Percentiles rank a stretch among this genome's conserved stretches.
These are phyloP conservation scores for Pneumocystis sp. DNA, from an alignment of 1,139 yeast species.

Conservation along the genomic window DNA sequence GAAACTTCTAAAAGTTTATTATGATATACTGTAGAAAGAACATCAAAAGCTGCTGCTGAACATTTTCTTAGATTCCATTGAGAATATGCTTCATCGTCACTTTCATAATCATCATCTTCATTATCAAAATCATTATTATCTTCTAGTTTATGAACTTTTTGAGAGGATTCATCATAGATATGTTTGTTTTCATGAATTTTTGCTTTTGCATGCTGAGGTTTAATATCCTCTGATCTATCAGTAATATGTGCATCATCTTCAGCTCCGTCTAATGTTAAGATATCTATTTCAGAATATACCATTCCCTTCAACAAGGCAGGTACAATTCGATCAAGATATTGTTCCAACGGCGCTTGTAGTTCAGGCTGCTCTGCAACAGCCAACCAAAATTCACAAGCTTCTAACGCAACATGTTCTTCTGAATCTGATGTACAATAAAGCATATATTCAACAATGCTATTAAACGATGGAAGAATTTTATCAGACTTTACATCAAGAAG, in stretches of 20 bases:
- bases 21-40: conserved; percentile 56
- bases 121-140: conserved; percentile 35
- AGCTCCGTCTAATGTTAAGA: conserved; percentile 46
- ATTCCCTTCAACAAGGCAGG: conserved; percentile 67
- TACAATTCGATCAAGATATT: conserved; percentile 45
- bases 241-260: conserved; percentile 64
- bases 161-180: conserved; percentile 17
- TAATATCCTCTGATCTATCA: conserved; percentile 76
- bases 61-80: conserved; percentile 91
- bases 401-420: conserved; percentile 66
- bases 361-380: conserved; percentile 49
- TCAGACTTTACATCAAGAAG: conserved; percentile 70
- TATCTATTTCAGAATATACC: conserved; percentile 79
- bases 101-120: conserved; percentile 49
- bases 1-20: conserved; percentile 49
- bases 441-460: conserved; percentile 73
- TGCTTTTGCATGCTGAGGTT: conserved; percentile 57
- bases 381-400: conserved; percentile 83
- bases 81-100: conserved; percentile 43
- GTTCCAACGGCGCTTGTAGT: conserved; percentile 23
- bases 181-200: conserved; percentile 37
- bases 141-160: neutral
- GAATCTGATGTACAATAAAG: conserved; percentile 52
- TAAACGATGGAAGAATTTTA: conserved; percentile 61
- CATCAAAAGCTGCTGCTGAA: conserved; percentile 82